Evolutionary conservation across 2,329 filamentous ascomycete genomes (phyloP).

Genomic region (Rasamsonia emersonii): DNA sequence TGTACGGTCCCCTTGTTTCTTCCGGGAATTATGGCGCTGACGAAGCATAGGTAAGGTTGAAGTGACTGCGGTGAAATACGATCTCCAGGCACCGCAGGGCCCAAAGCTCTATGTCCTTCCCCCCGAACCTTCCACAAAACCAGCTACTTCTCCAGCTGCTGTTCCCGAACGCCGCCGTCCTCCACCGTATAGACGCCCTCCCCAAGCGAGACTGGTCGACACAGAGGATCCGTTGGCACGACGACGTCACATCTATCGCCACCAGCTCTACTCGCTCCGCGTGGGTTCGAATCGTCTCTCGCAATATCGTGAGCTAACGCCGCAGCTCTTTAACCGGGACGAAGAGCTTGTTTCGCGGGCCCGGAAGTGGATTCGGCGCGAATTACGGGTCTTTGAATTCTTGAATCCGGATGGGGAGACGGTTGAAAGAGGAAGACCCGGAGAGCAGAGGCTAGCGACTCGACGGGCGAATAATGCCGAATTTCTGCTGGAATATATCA

Average conservation of each 20-base stretch:
- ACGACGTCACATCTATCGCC: slow-evolving; percentile 64
- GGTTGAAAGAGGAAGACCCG: slow-evolving; percentile 17
- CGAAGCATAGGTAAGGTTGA: slow-evolving; percentile 39
- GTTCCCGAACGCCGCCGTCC: slow-evolving; percentile 1
- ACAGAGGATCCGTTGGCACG: slow-evolving; percentile 42
- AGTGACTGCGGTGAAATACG: slow-evolving; percentile 56
- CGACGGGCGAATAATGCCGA: slow-evolving; percentile 62
- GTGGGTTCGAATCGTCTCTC: slow-evolving; percentile 75
- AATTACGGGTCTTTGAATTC: slow-evolving; percentile 75
- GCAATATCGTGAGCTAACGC: slow-evolving; percentile 64
- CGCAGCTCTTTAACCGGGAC: slow-evolving; percentile 55
- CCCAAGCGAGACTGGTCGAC: slow-evolving; percentile 9
- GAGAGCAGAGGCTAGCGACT: slow-evolving; percentile 24
- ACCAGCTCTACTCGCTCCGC: slow-evolving; percentile 67
- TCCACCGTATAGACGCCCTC: slow-evolving; percentile 10
- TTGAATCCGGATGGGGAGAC: slow-evolving; percentile 39
- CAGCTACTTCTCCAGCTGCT: slow-evolving; percentile 1
- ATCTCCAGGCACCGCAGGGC: slow-evolving; percentile 44
- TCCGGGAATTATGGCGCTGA: neutral
- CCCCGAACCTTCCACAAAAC: slow-evolving; percentile 15
- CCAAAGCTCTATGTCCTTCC: slow-evolving; percentile 53
- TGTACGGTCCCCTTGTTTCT: slow-evolving; percentile 50
- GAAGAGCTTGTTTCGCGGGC: slow-evolving; percentile 65
- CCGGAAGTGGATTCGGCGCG: slow-evolving; percentile 71
- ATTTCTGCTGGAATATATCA: slow-evolving; percentile 76